Evolutionary conservation across 2,329 filamentous ascomycete genomes (phyloP).

Genomic region (Stylonectria norvegica): DNA sequence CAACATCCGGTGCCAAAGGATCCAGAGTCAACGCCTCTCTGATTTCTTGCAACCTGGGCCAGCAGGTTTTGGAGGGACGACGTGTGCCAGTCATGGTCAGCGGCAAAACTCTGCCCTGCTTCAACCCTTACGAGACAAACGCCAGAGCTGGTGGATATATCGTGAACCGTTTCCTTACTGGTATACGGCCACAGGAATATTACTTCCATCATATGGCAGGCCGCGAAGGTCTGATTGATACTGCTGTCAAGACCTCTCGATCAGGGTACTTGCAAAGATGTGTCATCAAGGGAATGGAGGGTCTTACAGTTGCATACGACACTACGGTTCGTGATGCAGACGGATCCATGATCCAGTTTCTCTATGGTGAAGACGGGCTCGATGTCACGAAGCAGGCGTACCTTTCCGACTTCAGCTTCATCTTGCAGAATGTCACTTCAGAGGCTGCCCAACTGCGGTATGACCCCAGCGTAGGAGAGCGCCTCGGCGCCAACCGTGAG

Average conservation of each 20-base stretch:
- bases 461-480: constrained; percentile 45
- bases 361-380: constrained; percentile 94
- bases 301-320: constrained; percentile 87
- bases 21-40: constrained; percentile 90
- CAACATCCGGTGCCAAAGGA: constrained; percentile 92
- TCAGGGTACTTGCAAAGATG: constrained; percentile 96
- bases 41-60: constrained; percentile 95
- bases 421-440: constrained; percentile 80
- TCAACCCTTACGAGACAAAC: constrained; percentile 85
- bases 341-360: constrained; percentile 87
- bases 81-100: constrained; percentile 97
- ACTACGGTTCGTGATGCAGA: constrained; percentile 92
- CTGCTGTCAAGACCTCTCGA: constrained; percentile 94
- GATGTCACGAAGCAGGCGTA: constrained; percentile 95
- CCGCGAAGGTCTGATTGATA: constrained; percentile 96
- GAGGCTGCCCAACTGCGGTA: constrained; percentile 75
- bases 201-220: constrained; percentile 99
- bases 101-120: constrained; percentile 92
- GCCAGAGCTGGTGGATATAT: constrained; percentile 91
- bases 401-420: constrained; percentile 83
- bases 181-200: constrained; percentile 94
- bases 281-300: constrained; percentile 98
- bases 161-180: constrained; percentile 93
- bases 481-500: constrained; percentile 50
- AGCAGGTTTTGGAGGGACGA: constrained; percentile 92